Percentiles rank a stretch among this genome's conserved stretches.
phyloP scores from a whole-genome alignment of 73 alveolate genomes.

The Effrenium voratum region DNA sequence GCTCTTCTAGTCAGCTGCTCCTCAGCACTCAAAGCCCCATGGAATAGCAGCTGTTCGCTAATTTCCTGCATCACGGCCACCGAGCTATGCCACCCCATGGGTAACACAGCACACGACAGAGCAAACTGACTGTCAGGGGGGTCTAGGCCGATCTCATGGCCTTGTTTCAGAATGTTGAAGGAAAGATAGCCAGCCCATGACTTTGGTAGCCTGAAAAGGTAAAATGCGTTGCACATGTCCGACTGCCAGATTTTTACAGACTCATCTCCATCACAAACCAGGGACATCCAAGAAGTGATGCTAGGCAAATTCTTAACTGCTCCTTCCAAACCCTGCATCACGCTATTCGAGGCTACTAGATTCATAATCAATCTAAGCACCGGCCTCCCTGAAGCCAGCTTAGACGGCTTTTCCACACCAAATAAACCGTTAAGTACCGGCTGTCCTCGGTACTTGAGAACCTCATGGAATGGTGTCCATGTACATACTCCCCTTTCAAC shows the following conservation, averaged over 20 bases:
- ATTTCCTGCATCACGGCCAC: conserved; percentile 41
- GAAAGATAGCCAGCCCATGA: neutral
- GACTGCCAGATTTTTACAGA: neutral
- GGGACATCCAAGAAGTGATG: neutral
- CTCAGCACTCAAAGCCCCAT: neutral
- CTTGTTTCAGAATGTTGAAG: neutral
- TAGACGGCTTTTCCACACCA: neutral
- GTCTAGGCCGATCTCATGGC: neutral
- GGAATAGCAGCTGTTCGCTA: neutral
- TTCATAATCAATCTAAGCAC: neutral
- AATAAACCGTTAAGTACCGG: neutral
- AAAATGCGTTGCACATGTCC: conserved; percentile 24
- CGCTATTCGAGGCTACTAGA: neutral
- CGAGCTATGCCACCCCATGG: conserved; percentile 53
- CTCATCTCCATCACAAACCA: neutral
- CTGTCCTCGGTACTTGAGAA: neutral
- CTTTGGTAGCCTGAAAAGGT: neutral
- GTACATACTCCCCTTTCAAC: conserved; percentile 16
- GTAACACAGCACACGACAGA: conserved; percentile 12
- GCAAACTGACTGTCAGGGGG: neutral
- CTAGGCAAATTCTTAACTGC: neutral
- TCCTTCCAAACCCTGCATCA: neutral
- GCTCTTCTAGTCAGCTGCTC: neutral
- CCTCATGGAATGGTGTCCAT: neutral
- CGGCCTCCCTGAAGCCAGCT: neutral